Percentiles rank a stretch among this genome's conserved stretches.
Evolutionary conservation across 257 asterid species (phyloP).

Genomic region (Primulina tabacum): DNA sequence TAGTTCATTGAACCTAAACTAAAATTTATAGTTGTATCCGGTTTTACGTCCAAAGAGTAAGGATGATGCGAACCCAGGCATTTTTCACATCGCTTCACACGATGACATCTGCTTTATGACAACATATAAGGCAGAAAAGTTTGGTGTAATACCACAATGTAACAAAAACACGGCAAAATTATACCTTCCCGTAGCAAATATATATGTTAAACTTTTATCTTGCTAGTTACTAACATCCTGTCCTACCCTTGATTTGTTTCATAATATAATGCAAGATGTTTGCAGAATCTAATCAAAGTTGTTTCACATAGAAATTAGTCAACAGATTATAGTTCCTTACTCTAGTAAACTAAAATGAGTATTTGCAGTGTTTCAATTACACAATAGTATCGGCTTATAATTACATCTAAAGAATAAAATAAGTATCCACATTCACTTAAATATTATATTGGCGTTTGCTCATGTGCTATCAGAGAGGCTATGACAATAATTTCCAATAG

Average conservation of each 20-base stretch:
- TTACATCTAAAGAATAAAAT: not conserved
- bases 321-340: constrained; percentile 9
- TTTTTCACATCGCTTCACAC: not conserved
- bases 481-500: not conserved
- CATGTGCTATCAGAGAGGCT: too few relatives aligned
- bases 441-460: not conserved
- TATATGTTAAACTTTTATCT: not conserved
- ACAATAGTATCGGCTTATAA: not conserved
- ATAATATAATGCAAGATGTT: not conserved
- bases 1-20: not conserved
- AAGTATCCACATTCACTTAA: not conserved
- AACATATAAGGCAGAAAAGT: not conserved
- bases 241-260: not conserved
- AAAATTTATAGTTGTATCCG: not conserved
- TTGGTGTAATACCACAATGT: not conserved
- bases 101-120: not conserved
- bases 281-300: not conserved
- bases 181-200: too few relatives aligned
- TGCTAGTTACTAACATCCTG: not conserved
- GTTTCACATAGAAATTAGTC: not conserved
- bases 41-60: not conserved
- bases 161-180: too few relatives aligned
- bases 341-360: constrained; percentile 5
- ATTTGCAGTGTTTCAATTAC: not conserved
- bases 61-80: not conserved